Evolutionary conservation across 2,329 filamentous ascomycete genomes (phyloP).

Genomic region (Fusarium odoratissimum): DNA sequence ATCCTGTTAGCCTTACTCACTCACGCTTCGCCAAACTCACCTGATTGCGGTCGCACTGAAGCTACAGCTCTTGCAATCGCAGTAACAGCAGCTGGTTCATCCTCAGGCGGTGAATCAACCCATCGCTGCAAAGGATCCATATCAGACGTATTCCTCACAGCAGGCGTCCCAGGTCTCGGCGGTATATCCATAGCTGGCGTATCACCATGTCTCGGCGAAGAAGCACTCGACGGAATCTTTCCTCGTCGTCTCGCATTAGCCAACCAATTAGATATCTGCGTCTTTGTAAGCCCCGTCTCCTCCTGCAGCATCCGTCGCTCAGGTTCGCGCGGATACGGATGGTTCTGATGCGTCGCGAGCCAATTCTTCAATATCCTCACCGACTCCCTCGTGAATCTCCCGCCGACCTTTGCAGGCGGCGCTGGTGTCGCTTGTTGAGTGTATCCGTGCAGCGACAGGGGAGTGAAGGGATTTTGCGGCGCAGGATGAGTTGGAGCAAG

Average conservation of each 20-base stretch:
- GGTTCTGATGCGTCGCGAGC: conserved; percentile 78
- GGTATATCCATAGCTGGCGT: conserved; percentile 67
- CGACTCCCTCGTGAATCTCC: conserved; percentile 73
- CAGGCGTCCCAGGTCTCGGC: conserved; percentile 53
- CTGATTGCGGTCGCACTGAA: conserved; percentile 27
- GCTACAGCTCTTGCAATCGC: conserved; percentile 48
- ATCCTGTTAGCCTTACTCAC: background rate
- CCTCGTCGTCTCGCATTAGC: conserved; percentile 84
- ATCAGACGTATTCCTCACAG: conserved; percentile 33
- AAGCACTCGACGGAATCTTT: conserved; percentile 63
- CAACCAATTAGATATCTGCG: conserved; percentile 88
- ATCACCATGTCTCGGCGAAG: conserved; percentile 20
- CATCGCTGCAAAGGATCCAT: conserved; percentile 47
- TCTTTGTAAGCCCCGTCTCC: conserved; percentile 79
- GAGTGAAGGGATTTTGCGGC: conserved; percentile 3
- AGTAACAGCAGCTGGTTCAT: conserved; percentile 48
- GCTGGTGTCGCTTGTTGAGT: background rate
- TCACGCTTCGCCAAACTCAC: background rate
- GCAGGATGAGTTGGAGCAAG: background rate
- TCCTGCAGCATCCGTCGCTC: conserved; percentile 80
- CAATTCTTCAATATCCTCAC: conserved; percentile 82
- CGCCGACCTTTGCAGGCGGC: conserved; percentile 35
- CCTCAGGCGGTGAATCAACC: conserved; percentile 49
- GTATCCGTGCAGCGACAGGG: background rate
- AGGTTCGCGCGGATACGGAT: conserved; percentile 86